Evolutionary conservation across 2,329 filamentous ascomycete genomes (phyloP), one percentile per base, ranked within the genome.

Genomic region (Alternaria triticina): DNA sequence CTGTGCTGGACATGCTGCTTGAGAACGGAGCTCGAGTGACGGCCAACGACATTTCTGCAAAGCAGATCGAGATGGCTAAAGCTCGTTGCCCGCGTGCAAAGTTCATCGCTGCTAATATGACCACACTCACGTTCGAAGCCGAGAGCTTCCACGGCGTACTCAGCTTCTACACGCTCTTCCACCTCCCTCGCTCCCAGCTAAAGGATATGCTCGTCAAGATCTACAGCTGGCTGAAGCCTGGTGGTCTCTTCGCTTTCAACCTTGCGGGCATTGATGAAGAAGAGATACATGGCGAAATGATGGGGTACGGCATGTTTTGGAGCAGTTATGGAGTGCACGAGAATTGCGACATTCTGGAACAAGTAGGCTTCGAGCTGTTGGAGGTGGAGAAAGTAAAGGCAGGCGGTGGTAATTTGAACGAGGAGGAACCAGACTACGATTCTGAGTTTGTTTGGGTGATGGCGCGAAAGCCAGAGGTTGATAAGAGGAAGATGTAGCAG

Each of bases 111-210:
- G 78, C 76, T 5, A 81, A 83, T 50, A 83, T 83, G 81, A 74
- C 77, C 64, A 67, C 57, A 1, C 68, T 83, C 2, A 36, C 67
- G 3, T 80, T 82, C 61, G 55, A 30, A 0, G 58, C 65, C 2
- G 74, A 33, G 2, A 76, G 76, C 1, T 78, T 87, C 46, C 81
- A 86, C 61, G 84, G 81, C 11, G 80, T 85, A 3, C 63, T 85
- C 6, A 85, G 75, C 1, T 81, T 87, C 68, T 87, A 86, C 75
- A 85, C 82, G 27, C 65, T 87, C 47, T 82, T 86, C 59, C 86
- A 87, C 67, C 79, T 88, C 13, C 84, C 85, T 4, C 78, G 80
- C 11, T 71, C 74, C 2, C 84, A 87, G 66, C 85, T 87, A 72
- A 71, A 63, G 3, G 72, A 70, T 15, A 77, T 87, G 64, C 68